These are phyloP conservation scores for Crithidia mellificae DNA, from an alignment of 208 protist species.

Conservation along the genomic window DNA sequence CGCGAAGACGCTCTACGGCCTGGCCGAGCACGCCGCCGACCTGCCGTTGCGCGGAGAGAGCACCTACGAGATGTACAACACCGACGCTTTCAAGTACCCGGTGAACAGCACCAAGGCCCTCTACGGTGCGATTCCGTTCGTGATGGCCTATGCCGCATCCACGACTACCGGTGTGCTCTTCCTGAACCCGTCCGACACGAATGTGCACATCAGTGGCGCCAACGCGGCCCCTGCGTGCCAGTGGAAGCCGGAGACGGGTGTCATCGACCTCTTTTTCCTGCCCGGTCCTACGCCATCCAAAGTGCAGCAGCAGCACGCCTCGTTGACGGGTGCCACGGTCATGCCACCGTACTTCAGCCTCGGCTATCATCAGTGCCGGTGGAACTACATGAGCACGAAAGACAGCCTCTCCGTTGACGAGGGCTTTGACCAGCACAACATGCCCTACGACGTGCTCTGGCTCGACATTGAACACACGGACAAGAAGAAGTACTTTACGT, in stretches of 20 bases:
- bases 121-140: constrained; percentile 97
- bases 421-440: constrained; percentile 95
- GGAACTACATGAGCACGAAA: constrained; percentile 96
- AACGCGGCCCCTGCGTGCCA: constrained; percentile 50
- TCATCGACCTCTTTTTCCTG: constrained; percentile 97
- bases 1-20: constrained; percentile 91
- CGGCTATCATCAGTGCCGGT: constrained; percentile 98
- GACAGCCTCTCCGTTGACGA: constrained; percentile 91
- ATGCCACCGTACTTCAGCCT: constrained; percentile 97
- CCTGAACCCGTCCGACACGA: constrained; percentile 94
- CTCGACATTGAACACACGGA: constrained; percentile 99
- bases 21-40: constrained; percentile 95
- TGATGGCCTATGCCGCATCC: constrained; percentile 83
- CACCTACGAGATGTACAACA: constrained; percentile 96
- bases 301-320: constrained; percentile 93
- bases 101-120: constrained; percentile 93
- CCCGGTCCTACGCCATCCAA: constrained; percentile 82
- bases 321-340: constrained; percentile 91
- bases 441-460: constrained; percentile 99
- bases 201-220: constrained; percentile 37
- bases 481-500: constrained; percentile 98
- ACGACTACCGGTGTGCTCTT: constrained; percentile 90
- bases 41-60: constrained; percentile 76
- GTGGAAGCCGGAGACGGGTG: constrained; percentile 94
- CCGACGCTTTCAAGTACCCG: constrained; percentile 98